Conservation (phyloP, 768 basidiomycete genomes). For the Rhodotorula kratochvilovae region DNA sequence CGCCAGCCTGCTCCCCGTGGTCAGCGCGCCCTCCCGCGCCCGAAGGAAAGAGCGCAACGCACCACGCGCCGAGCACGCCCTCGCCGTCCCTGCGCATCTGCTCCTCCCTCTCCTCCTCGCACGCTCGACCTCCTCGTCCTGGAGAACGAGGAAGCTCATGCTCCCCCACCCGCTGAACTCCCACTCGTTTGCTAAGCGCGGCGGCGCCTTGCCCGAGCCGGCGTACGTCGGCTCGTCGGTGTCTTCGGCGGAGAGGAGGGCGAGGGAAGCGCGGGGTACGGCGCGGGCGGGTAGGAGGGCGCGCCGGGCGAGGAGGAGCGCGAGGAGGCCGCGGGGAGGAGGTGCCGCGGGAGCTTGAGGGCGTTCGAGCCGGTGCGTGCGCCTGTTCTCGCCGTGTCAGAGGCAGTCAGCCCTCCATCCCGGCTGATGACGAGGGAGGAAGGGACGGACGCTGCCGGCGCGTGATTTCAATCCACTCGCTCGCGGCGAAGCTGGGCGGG, state of each 20-base stretch:
- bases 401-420: too few relatives aligned
- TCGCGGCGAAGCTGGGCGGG: slow-evolving; percentile 3
- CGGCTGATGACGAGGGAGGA: too few relatives aligned
- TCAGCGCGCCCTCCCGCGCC: too few relatives aligned
- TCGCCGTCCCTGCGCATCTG: slow-evolving; percentile 45
- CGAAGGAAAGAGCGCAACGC: too few relatives aligned
- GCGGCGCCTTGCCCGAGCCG: slow-evolving; percentile 7
- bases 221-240: neutral
- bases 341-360: slow-evolving; percentile 12
- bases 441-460: slow-evolving; percentile 4
- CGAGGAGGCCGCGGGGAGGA: neutral
- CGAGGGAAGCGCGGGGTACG: neutral
- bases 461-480: slow-evolving; percentile 2
- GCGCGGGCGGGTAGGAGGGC: neutral
- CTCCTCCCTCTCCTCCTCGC: slow-evolving; percentile 47
- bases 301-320: neutral
- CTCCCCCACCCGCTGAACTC: slow-evolving; percentile 72
- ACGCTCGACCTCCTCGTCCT: slow-evolving; percentile 50
- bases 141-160: slow-evolving; percentile 53
- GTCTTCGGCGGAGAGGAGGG: too few relatives aligned
- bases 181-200: slow-evolving; percentile 61
- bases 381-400: neutral
- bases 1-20: too few relatives aligned
- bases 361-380: neutral
- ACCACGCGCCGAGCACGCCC: slow-evolving; percentile 58